Evolutionary conservation across 305 asterid genomes (phyloP), one percentile per base, ranked within the genome.

Genomic region (Plantago lanceolata): DNA sequence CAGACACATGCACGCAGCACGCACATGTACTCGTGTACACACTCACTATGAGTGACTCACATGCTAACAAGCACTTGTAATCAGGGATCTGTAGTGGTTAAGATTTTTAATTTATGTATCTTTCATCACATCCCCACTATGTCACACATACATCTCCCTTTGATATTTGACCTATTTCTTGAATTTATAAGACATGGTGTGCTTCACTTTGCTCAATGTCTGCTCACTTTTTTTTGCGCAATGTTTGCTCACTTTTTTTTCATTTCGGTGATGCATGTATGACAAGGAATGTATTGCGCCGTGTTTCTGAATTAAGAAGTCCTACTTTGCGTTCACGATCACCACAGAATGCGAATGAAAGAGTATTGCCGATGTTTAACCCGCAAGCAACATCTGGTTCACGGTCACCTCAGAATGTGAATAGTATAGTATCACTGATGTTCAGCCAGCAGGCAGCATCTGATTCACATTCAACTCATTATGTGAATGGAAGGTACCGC

Each of bases 401-500:
- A 11, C 43, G 8, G 43, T 35, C 43, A 49, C 82, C 80, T 26
- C 83, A 67, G 49, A 70, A 71, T 66, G 33, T 63, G 56, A 72
- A 76, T 20, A 79, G 74, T 65, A 70, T 78, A 70, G 26, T 64
- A 50, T 67, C 84, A 8, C 76, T 82, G 20, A 71, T 80, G 57
- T 81, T 96, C 59, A 85, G 94, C 68, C 95, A 95, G 44, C 84
- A 73, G 37, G 60, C 87, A 61, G 73, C 82, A 66, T 84, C 96
- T 7, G 93, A 95, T 62, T 73, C 43, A 1, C 13, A 6, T 8
- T 8, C 43, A 35, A 8, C 43, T 6, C 43, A 35, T 35, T 0
- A 35, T 35, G 43, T 35, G 43, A 8, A 35, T 35, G 43, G 43
- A 35, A 8, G 43, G 19, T 64, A 54, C 63, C 82, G 8, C 75